phyloP scores from a whole-genome alignment of 2,329 filamentous ascomycete genomes.

The Stagonosporopsis tanaceti region DNA sequence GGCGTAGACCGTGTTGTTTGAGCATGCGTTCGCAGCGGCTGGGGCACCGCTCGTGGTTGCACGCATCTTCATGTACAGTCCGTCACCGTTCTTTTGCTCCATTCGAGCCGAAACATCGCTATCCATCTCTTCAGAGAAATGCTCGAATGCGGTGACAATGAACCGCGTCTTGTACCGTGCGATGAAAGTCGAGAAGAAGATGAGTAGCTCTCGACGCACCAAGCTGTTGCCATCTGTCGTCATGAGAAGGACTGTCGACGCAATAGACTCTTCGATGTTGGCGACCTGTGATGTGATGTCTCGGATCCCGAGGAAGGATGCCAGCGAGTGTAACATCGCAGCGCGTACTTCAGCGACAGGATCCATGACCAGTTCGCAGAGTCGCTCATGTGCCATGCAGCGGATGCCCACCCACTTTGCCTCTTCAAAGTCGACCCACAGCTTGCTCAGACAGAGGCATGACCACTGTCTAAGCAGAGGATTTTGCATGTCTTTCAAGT shows the following conservation, averaged over 20 bases:
- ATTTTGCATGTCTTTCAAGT: slow-evolving; percentile 86
- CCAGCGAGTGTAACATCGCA: slow-evolving; percentile 91
- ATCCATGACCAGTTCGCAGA: slow-evolving; percentile 83
- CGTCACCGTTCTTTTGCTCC: slow-evolving; percentile 40
- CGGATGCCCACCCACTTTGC: slow-evolving; percentile 96
- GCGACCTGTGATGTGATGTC: slow-evolving; percentile 91
- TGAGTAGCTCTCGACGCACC: slow-evolving; percentile 89
- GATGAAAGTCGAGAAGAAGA: slow-evolving; percentile 93
- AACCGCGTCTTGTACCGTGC: slow-evolving; percentile 92
- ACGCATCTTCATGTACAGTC: slow-evolving; percentile 42
- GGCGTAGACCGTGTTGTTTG: slow-evolving; percentile 89
- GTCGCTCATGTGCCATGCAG: slow-evolving; percentile 80
- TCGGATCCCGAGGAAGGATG: slow-evolving; percentile 91
- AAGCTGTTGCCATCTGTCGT: slow-evolving; percentile 92
- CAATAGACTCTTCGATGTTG: slow-evolving; percentile 88
- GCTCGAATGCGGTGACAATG: slow-evolving; percentile 88
- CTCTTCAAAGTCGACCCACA: slow-evolving; percentile 90
- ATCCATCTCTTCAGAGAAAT: slow-evolving; percentile 79
- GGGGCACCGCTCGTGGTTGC: slow-evolving; percentile 21
- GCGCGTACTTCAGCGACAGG: slow-evolving; percentile 91
- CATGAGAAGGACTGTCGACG: slow-evolving; percentile 89
- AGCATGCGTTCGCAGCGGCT: slow-evolving; percentile 48
- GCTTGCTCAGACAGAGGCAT: slow-evolving; percentile 91
- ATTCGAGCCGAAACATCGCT: slow-evolving; percentile 21
- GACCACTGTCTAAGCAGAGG: slow-evolving; percentile 93